Evolutionary conservation across 2,329 filamentous ascomycete genomes (phyloP).

Genomic region (Chrysoporthe deuterocubensis): DNA sequence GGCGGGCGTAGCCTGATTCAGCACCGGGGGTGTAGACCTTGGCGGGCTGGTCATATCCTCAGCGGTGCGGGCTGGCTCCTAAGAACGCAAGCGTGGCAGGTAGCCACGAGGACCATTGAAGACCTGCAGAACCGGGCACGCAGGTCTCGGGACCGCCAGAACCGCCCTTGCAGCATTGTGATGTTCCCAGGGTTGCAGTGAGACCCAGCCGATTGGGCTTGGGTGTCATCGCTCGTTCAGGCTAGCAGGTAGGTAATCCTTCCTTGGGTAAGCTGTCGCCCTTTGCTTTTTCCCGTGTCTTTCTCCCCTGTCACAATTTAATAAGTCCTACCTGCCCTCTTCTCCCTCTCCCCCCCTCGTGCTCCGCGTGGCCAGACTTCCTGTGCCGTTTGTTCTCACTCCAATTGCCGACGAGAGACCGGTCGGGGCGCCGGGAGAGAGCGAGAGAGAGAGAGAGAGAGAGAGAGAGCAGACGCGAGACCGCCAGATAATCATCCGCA

Average conservation of each 20-base stretch:
- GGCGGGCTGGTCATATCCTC: background rate
- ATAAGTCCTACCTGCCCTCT: constrained; percentile 7
- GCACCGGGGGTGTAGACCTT: background rate
- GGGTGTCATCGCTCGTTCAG: constrained; percentile 9
- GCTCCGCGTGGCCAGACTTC: background rate
- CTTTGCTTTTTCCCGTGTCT: background rate
- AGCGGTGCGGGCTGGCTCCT: background rate
- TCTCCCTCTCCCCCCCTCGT: background rate
- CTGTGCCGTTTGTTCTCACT: background rate
- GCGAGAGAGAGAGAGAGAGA: background rate
- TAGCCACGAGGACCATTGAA: background rate
- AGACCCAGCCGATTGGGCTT: constrained; percentile 14
- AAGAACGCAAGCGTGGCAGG: background rate
- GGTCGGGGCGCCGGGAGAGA: background rate
- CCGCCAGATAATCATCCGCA: background rate
- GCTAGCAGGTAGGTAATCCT: constrained; percentile 4
- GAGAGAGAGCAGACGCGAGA: background rate
- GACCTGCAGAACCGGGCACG: background rate
- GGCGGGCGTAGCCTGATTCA: background rate
- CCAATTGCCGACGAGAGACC: background rate
- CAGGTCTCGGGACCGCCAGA: constrained; percentile 9
- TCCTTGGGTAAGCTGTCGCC: background rate
- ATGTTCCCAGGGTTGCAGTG: constrained; percentile 7
- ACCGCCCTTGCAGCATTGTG: constrained; percentile 16
- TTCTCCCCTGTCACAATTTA: constrained; percentile 5